These are phyloP conservation scores for Venturiaceae sp. DNA, from an alignment of 2,329 filamentous ascomycete genomes.

Conservation along the genomic window DNA sequence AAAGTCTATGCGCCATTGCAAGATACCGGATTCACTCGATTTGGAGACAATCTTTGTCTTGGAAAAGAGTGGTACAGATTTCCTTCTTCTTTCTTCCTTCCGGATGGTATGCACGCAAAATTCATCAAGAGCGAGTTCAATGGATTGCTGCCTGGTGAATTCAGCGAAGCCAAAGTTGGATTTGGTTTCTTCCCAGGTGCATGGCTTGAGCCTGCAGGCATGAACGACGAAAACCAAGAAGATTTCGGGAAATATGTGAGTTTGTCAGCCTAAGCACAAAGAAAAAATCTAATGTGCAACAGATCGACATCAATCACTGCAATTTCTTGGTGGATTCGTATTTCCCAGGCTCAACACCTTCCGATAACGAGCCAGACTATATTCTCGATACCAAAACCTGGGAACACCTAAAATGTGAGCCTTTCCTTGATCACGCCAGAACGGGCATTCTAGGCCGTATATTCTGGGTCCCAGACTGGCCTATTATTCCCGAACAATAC, in stretches of 20 bases:
- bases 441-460: constrained; percentile 67
- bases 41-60: constrained; percentile 69
- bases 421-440: constrained; percentile 69
- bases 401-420: constrained; percentile 65
- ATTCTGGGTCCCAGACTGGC: constrained; percentile 69
- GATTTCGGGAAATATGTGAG: constrained; percentile 77
- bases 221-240: constrained; percentile 88
- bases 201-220: constrained; percentile 68
- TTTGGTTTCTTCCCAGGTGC: constrained; percentile 75
- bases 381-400: constrained; percentile 63
- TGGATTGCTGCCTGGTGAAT: constrained; percentile 83
- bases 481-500: constrained; percentile 58
- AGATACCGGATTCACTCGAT: constrained; percentile 41
- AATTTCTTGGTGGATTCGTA: constrained; percentile 82
- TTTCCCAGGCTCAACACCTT: constrained; percentile 51
- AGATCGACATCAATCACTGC: constrained; percentile 63
- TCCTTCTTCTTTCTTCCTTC: constrained; percentile 85
- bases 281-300: not conserved
- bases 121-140: constrained; percentile 87
- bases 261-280: constrained; percentile 2
- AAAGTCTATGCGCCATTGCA: constrained; percentile 59
- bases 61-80: constrained; percentile 99
- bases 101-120: constrained; percentile 71
- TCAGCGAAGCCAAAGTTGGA: constrained; percentile 60
- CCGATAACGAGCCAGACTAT: constrained; percentile 71